Evolutionary conservation across 805 yeast species (phyloP).

Genomic region (Teunomyces atbi): DNA sequence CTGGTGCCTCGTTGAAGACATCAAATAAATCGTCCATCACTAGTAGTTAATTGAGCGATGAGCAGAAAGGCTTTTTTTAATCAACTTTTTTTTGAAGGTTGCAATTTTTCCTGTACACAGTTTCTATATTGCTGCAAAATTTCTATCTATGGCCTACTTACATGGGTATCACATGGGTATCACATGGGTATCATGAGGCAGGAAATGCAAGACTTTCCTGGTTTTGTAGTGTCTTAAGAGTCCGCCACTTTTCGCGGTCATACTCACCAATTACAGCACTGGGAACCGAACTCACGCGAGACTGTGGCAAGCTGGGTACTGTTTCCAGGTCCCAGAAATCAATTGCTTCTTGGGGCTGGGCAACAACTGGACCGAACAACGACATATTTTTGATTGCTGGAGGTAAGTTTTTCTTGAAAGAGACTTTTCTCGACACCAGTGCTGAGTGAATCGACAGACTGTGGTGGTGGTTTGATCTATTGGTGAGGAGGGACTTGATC

Average conservation of each 20-base stretch:
- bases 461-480: constrained; percentile 12
- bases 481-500: constrained; percentile 16
- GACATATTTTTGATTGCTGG: constrained; percentile 1
- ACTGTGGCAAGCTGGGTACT: constrained; percentile 34
- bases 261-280: constrained; percentile 62
- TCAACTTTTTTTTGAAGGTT: neutral
- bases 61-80: neutral
- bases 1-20: constrained; percentile 59
- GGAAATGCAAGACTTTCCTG: constrained; percentile 6
- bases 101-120: constrained; percentile 3
- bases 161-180: constrained; percentile 4
- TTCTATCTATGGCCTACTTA: neutral
- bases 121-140: neutral
- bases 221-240: constrained; percentile 39
- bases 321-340: constrained; percentile 30
- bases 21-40: constrained; percentile 59
- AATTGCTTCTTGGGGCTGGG: constrained; percentile 7
- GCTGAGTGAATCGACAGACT: constrained; percentile 12
- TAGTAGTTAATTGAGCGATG: constrained; percentile 9
- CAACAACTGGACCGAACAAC: neutral
- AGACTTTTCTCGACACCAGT: neutral
- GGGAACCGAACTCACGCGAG: constrained; percentile 48
- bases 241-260: constrained; percentile 65
- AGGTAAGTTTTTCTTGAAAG: neutral
- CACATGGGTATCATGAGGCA: neutral